Base-by-base conservation (phyloP, 2,329 filamentous ascomycete genomes). In the Pseudodiploospora longispora region DNA sequence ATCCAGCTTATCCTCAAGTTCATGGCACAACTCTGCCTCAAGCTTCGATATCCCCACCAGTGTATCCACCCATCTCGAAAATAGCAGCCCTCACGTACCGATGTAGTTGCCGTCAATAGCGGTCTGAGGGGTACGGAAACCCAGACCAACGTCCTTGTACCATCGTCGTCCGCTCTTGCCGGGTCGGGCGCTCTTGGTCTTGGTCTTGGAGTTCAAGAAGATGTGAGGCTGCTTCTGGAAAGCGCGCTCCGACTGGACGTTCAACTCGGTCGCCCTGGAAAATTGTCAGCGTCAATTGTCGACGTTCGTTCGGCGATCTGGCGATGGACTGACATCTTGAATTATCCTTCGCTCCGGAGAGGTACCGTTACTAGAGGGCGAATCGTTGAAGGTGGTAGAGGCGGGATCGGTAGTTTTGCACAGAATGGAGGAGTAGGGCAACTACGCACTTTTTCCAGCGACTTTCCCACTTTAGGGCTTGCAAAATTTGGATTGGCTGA, bases 141-240 rank as follows among this genome's bases (percentile, higher is more conserved):
- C 93, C 74, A 98, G 82, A 77, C 93, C 93, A 65, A 98, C 89
- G 69, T 98, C 93, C 86, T 98, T 98, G 77, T 95, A 96, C 89
- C 72, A 76, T 90, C 90, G 84, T 75, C 87, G 85, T 64, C 87
- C 88, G 71, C 82, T 85, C 83, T 95, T 94, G 72, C 89, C 89
- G 63, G 85, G 85, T 71, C 83, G 84, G 72, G 77, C 76, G 70
- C 85, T 87, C 75, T 86, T 84, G 69, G 82, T 75, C 80, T 89
- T 88, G 72, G 78, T 76, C 85, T 98, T 98, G 70, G 85, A 80
- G 85, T 97, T 96, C 67, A 87, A 83, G 87, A 97, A 98, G 82
- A 98, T 95, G 77, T 98, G 93, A 73, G 93, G 93, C 83, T 98
- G 91, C 85, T 98, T 98, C 78, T 97, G 93, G 87, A 87, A 98